phyloP scores from a whole-genome alignment of 2,329 filamentous ascomycete genomes.

The Xylaria sp. region DNA sequence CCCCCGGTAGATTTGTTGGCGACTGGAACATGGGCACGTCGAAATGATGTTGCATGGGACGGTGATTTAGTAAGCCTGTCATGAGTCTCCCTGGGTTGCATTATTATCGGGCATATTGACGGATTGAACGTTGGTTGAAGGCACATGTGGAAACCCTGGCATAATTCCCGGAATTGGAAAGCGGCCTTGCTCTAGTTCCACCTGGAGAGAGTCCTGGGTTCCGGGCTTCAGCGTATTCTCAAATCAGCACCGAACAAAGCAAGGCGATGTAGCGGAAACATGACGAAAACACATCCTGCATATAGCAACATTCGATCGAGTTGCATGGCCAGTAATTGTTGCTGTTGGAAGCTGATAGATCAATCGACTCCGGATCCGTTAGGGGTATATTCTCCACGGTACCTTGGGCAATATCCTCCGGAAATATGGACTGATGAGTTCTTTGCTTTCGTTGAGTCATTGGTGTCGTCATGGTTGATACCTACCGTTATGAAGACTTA shows the following conservation, averaged over 20 bases:
- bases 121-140: background rate
- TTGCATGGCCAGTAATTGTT: background rate
- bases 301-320: background rate
- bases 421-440: slow-evolving; percentile 9
- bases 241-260: slow-evolving; percentile 24
- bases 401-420: slow-evolving; percentile 1
- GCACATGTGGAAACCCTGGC: background rate
- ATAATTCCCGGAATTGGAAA: slow-evolving; percentile 16
- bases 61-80: background rate
- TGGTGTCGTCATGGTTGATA: slow-evolving; percentile 9
- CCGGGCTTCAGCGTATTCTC: background rate
- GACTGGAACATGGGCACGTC: background rate
- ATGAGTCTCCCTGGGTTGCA: background rate
- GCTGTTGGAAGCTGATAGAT: background rate
- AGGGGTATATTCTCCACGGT: slow-evolving; percentile 5
- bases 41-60: background rate
- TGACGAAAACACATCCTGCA: slow-evolving; percentile 14
- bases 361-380: slow-evolving; percentile 29
- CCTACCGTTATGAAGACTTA: slow-evolving; percentile 19
- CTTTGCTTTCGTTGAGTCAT: slow-evolving; percentile 33
- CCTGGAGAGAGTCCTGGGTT: background rate
- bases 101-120: background rate
- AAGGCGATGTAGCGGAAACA: slow-evolving; percentile 31
- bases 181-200: slow-evolving; percentile 15
- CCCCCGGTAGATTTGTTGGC: background rate